Conservation (phyloP, 495 filamentous ascomycete species). For the Podospora pseudocomata region DNA sequence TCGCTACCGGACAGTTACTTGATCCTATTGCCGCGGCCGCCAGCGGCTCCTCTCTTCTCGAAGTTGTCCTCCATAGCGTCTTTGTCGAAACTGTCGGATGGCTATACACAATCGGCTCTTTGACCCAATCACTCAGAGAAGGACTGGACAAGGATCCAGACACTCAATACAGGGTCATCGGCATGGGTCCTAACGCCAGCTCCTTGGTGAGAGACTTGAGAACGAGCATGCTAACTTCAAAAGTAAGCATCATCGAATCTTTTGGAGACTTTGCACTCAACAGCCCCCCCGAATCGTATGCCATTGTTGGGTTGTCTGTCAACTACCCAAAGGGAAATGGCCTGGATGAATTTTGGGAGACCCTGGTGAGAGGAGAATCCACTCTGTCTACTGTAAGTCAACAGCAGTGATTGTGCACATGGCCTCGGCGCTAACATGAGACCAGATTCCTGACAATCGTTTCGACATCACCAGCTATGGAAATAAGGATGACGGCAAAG, state of each 20-base stretch:
- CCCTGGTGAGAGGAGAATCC: constrained; percentile 9
- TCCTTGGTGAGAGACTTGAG: neutral
- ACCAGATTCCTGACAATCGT: neutral
- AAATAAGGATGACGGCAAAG: neutral
- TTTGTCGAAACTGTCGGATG: neutral
- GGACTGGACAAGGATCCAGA: neutral
- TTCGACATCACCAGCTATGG: neutral
- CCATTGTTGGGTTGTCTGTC: constrained; percentile 18
- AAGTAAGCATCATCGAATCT: neutral
- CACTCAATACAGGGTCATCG: neutral
- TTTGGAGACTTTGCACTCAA: neutral
- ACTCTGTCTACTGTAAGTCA: neutral
- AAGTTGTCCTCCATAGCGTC: neutral
- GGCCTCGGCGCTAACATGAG: neutral
- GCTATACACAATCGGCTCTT: neutral
- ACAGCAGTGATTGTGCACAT: neutral
- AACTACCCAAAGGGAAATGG: constrained; percentile 13
- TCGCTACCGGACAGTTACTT: neutral
- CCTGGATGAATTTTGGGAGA: constrained; percentile 14
- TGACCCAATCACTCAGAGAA: neutral
- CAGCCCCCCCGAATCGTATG: neutral
- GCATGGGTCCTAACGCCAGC: neutral
- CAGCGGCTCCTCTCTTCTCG: neutral
- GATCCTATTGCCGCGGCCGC: neutral
- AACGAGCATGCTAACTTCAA: neutral